phyloP scores from a whole-genome alignment of 345 rosid genomes.

The Limnanthes douglasii region DNA sequence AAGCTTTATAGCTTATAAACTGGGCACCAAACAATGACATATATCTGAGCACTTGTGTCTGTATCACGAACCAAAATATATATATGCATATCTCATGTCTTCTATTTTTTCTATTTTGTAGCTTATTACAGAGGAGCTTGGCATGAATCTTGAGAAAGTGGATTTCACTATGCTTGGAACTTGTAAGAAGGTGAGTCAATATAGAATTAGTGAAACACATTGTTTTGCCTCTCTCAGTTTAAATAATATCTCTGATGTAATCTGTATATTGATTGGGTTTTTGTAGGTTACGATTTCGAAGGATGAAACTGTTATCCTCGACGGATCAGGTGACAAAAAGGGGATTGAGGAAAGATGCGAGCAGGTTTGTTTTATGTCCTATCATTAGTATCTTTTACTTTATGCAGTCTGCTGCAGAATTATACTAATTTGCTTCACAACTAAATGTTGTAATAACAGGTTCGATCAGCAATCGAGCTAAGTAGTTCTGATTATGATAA shows the following conservation, averaged over 20 bases:
- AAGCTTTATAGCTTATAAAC: too few relatives aligned
- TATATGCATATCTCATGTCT: too few relatives aligned
- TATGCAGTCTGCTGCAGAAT: too few relatives aligned
- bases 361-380: slow-evolving; percentile 27
- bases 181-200: slow-evolving; percentile 56
- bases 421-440: too few relatives aligned
- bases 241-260: neutral
- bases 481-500: slow-evolving; percentile 92
- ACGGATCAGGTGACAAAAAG: slow-evolving; percentile 92
- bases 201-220: neutral
- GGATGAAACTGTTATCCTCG: slow-evolving; percentile 85
- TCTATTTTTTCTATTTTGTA: slow-evolving; percentile 8
- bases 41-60: neutral
- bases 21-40: too few relatives aligned
- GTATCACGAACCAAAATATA: neutral
- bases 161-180: slow-evolving; percentile 68
- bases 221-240: neutral
- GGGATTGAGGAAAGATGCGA: slow-evolving; percentile 80
- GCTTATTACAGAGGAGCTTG: slow-evolving; percentile 86
- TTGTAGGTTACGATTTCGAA: slow-evolving; percentile 58
- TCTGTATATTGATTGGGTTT: neutral
- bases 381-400: neutral
- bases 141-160: slow-evolving; percentile 83
- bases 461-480: slow-evolving; percentile 40
- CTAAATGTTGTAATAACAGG: slow-evolving; percentile 22